Conservation (phyloP, 2,329 filamentous ascomycete genomes). For the Akanthomyces dipterigenus region DNA sequence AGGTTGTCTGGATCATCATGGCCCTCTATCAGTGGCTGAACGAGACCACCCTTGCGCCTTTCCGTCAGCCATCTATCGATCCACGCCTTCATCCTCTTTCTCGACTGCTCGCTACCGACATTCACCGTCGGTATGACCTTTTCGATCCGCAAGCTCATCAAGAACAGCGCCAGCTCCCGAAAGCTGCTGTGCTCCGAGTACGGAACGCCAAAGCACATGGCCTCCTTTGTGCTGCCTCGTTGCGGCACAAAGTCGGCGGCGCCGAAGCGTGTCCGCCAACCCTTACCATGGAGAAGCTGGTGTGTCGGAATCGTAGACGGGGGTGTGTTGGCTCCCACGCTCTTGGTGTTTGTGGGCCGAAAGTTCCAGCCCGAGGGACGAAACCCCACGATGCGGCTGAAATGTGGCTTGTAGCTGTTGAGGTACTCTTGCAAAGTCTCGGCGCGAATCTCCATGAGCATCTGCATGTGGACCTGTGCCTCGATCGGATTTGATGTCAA, state of each 20-base stretch:
- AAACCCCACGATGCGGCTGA: slow-evolving; percentile 83
- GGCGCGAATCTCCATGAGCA: slow-evolving; percentile 84
- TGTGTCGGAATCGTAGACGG: slow-evolving; percentile 44
- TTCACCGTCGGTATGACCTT: slow-evolving; percentile 94
- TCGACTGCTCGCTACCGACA: slow-evolving; percentile 51
- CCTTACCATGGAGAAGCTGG: slow-evolving; percentile 48
- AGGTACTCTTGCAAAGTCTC: slow-evolving; percentile 91
- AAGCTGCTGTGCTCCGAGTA: slow-evolving; percentile 97
- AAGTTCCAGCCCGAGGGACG: slow-evolving; percentile 94
- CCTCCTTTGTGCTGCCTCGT: slow-evolving; percentile 73
- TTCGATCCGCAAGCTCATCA: slow-evolving; percentile 79
- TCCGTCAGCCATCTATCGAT: slow-evolving; percentile 56
- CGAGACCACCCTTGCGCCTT: slow-evolving; percentile 47
- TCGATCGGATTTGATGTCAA: slow-evolving; percentile 75
- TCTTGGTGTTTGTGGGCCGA: slow-evolving; percentile 51
- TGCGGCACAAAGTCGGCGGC: slow-evolving; percentile 70
- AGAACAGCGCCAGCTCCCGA: slow-evolving; percentile 86
- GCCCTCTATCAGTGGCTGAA: slow-evolving; percentile 37
- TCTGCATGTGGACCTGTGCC: slow-evolving; percentile 97
- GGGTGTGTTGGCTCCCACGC: slow-evolving; percentile 48
- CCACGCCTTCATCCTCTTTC: slow-evolving; percentile 59
- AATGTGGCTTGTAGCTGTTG: slow-evolving; percentile 69
- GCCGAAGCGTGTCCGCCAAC: slow-evolving; percentile 71
- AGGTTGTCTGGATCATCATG: slow-evolving; percentile 25
- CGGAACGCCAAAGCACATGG: slow-evolving; percentile 86